Base-by-base conservation (phyloP, 2,329 filamentous ascomycete genomes). In the Albifimbria verrucaria region DNA sequence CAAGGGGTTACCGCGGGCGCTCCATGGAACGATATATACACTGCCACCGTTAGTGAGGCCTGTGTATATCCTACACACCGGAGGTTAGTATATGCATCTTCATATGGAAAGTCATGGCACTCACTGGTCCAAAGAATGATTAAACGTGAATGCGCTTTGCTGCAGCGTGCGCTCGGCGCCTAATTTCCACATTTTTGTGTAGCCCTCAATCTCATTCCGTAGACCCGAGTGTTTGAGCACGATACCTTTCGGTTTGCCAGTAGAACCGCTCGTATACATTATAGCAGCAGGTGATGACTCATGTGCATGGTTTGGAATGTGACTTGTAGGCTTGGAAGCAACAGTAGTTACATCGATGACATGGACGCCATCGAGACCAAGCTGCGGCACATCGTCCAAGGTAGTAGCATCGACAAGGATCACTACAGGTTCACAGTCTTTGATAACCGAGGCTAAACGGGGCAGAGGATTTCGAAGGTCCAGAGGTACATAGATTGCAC, bases 191-290 rank as follows among this genome's bases (percentile, higher is more conserved):
- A 42, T 55, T 4, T 52, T 53, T 0, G 56, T 55, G 12, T 51
- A 55, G 7, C 49, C 49, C 42, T 66, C 66, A 6, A 68, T 53
- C 20, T 61, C 54, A 52, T 65, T 67, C 2, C 54, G 51, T 1
- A 74, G 49, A 18, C 54, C 58, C 1, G 45, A 43, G 51, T 72
- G 68, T 0, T 25, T 57, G 4, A 75, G 49, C 0, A 65, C 25
- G 17, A 76, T 66, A 2, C 75, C 75, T 55, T 77, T 78, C 5
- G 75, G 75, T 0, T 24, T 62, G 25, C 67, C 61, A 17, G 70
- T 64, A 11, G 60, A 57, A 42, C 66, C 58, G 48, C 64, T 61
- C 23, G 63, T 63, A 57, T 64, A 76, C 2, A 75, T 52, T 1
- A 75, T 55, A 2, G 57, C 55, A 7, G 60, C 65, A 1, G 57